Conservation (phyloP, 2,329 filamentous ascomycete species). For the Pseudocercospora cruenta region DNA sequence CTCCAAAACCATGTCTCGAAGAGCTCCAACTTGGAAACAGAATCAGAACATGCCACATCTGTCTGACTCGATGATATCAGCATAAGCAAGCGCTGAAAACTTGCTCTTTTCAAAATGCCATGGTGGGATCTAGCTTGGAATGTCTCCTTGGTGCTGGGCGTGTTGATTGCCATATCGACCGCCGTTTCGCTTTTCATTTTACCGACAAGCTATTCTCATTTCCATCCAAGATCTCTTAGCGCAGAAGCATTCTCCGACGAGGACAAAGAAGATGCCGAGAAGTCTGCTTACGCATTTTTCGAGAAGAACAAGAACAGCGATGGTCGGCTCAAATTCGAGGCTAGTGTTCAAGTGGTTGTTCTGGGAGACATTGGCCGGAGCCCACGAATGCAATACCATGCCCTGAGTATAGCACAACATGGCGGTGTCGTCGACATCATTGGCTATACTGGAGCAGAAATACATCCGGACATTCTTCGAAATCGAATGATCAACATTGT, state of each 20-base stretch:
- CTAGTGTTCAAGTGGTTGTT: constrained; percentile 79
- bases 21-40: neutral
- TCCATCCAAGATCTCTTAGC: constrained; percentile 32
- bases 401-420: constrained; percentile 83
- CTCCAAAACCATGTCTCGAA: neutral
- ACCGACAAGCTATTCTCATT: constrained; percentile 56
- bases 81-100: neutral
- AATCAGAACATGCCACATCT: neutral
- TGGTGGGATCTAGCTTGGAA: constrained; percentile 38
- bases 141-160: constrained; percentile 44
- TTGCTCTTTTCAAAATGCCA: constrained; percentile 22
- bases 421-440: constrained; percentile 81
- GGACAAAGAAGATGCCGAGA: constrained; percentile 27
- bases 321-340: constrained; percentile 42
- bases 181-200: constrained; percentile 54
- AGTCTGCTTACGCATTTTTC: constrained; percentile 39
- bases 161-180: constrained; percentile 54
- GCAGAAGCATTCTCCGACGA: constrained; percentile 36
- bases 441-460: constrained; percentile 83
- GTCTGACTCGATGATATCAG: neutral
- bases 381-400: constrained; percentile 98
- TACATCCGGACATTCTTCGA: constrained; percentile 74
- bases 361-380: constrained; percentile 94
- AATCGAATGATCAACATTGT: constrained; percentile 72
- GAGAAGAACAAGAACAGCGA: constrained; percentile 28